Base-by-base conservation (phyloP, 306 rosid species). In the Dalbergia cochinchinensis region DNA sequence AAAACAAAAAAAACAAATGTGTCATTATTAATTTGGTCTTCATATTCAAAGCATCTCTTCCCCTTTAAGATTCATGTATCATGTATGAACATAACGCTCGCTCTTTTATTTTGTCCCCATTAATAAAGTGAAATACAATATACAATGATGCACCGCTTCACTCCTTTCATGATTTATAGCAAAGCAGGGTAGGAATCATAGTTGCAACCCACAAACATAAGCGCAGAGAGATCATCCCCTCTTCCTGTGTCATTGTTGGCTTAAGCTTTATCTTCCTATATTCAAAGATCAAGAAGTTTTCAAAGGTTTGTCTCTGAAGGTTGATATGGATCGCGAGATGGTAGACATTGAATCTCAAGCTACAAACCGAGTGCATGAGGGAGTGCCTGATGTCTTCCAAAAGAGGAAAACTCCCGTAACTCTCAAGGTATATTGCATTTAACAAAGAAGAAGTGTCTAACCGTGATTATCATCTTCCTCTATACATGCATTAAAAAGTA, bases 321-420 rank as follows among this genome's bases (percentile, higher is more conserved):
- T 66, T 67, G 65, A 26, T 58, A 83, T 72, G 83, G 80, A 78
- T 11, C 72, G 78, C 55, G 84, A 76, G 33, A 85, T 87, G 78
- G 82, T 7, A 65, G 93, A 91, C 44, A 54, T 88, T 4, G 98
- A 91, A 82, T 80, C 81, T 80, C 90, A 83, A 55, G 53, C 69
- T 20, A 59, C 14, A 9, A 4, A 64, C n/a, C 65, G 55, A 57
- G 65, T 20, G 9, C 45, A 35, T 6, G 54, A 19, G 8, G 71
- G 81, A 54, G 2, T 48, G 39, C 67, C 85, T 19, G 51, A 64
- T 22, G 79, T 80, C 12, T 82, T 74, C 71, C 82, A 58, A 48
- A 87, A 84, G 77, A 69, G 55, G 18, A 82, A 76, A 62, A 77
- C 51, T 67, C 88, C 90, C 0, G 86, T 91, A 1, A 86, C 62